phyloP scores from a whole-genome alignment of 352 stramenopile genomes.

The Pythium aquatile region DNA sequence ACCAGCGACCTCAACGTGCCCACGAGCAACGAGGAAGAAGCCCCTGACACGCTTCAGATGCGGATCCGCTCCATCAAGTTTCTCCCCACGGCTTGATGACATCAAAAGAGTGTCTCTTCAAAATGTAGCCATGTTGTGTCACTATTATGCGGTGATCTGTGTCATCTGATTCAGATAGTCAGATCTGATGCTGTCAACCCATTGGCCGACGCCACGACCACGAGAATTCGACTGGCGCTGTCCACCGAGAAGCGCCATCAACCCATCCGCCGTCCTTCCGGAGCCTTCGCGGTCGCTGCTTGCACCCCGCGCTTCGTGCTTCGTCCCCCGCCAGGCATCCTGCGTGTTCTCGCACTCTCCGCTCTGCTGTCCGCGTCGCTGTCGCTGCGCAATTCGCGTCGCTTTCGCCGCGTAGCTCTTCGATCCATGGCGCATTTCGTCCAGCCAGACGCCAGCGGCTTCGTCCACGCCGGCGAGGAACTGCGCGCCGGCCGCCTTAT shows the following conservation, averaged over 20 bases:
- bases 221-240: slow-evolving; percentile 12
- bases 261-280: not conserved
- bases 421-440: slow-evolving; percentile 49
- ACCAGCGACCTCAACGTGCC: slow-evolving; percentile 28
- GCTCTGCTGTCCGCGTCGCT: not conserved
- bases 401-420: not conserved
- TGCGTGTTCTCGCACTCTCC: slow-evolving; percentile 10
- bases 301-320: not conserved
- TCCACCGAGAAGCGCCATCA: slow-evolving; percentile 1
- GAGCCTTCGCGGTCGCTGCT: not conserved
- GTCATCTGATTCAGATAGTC: slow-evolving; percentile 3
- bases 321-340: not conserved
- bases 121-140: slow-evolving; percentile 15
- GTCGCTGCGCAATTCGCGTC: not conserved
- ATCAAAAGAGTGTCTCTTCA: not conserved
- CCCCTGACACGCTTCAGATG: not conserved
- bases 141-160: not conserved
- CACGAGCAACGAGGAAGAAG: not conserved
- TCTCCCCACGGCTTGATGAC: not conserved
- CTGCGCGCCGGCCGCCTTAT: slow-evolving; percentile 81
- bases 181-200: slow-evolving; percentile 1
- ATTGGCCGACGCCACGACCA: slow-evolving; percentile 20
- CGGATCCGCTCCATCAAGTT: slow-evolving; percentile 14
- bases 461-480: slow-evolving; percentile 52
- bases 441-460: slow-evolving; percentile 42